Evolutionary conservation across 345 rosid species (phyloP).

Genomic region (Conringia planisiliqua): DNA sequence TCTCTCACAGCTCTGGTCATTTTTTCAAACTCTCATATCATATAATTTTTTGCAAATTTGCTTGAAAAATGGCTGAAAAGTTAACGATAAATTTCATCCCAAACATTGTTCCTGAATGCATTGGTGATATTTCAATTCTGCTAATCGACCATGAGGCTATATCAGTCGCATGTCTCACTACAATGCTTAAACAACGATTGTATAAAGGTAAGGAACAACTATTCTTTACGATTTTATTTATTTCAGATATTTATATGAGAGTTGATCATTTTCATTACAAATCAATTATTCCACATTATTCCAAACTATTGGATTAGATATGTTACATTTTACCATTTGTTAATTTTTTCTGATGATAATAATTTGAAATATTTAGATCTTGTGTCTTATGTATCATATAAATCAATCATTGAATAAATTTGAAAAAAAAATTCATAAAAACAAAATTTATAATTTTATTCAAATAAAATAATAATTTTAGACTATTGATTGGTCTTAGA

Average conservation of each 20-base stretch:
- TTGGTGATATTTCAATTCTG: neutral
- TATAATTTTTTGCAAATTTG: neutral
- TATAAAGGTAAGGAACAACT: neutral
- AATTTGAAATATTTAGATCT: neutral
- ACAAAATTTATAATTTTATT: too few relatives aligned
- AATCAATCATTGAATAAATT: too few relatives aligned
- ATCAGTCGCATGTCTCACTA: neutral
- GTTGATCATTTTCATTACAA: neutral
- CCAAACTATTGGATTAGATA: neutral
- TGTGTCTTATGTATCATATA: neutral
- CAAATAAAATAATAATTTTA: too few relatives aligned
- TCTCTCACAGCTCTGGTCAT: accelerated
- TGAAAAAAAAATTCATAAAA: too few relatives aligned
- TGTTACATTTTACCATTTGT: neutral
- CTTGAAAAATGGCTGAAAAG: neutral
- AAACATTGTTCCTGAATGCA: neutral
- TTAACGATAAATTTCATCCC: neutral
- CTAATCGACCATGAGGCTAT: constrained; percentile 15
- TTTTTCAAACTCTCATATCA: neutral
- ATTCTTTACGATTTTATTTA: neutral
- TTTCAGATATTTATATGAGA: neutral
- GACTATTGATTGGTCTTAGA: too few relatives aligned
- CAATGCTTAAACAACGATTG: neutral
- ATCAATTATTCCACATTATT: neutral
- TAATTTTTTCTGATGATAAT: neutral